Evolutionary conservation across 345 rosid genomes (phyloP), one percentile per base, ranked within the genome.

Genomic region (Pistacia atlantica): DNA sequence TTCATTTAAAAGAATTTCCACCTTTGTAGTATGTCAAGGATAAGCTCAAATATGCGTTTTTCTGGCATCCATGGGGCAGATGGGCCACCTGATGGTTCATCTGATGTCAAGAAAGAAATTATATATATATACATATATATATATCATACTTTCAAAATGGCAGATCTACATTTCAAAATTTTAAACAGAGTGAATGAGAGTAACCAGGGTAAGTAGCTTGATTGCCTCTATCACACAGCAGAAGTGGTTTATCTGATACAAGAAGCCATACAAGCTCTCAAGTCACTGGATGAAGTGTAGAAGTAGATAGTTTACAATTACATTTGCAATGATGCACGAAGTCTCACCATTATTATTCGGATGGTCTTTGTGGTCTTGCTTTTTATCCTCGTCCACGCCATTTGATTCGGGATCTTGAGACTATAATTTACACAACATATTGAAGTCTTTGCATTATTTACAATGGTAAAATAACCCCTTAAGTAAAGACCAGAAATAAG

Each of bases 11-110:
- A 81, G 59, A 35, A 68, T 48, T 42, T 66, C 49, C 66, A 91
- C 95, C 91, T 89, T 76, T 91, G 95, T 56, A 91, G 78, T 54
- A 83, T 64, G 71, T 91, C 89, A 11, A 91, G 74, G 31, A 88
- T 51, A 22, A 79, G 83, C 79, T 87, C 85, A 3, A 91, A 87
- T 17, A 76, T 51, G 11, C 70, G 76, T 78, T 89, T 89, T 67
- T 84, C 84, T 14, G 89, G 93, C 79, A 85, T 78, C 83, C 72
- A 55, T 1, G 73, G 28, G 69, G 76, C 51, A 68, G 56, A 65
- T 35, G 73, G 74, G 45, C 35, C 65, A 62, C 25, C 62, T 38
- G 75, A 75, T 70, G 64, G 74, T 71, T 56, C 83, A 67, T 76
- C 94, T 87, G 84, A 67, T 59, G 67, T 82, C 74, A 82, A 62